Percentiles rank a stretch among this genome's conserved stretches.
Evolutionary conservation across 257 asterid genomes (phyloP).

Genomic region (Penstemon davidsonii): DNA sequence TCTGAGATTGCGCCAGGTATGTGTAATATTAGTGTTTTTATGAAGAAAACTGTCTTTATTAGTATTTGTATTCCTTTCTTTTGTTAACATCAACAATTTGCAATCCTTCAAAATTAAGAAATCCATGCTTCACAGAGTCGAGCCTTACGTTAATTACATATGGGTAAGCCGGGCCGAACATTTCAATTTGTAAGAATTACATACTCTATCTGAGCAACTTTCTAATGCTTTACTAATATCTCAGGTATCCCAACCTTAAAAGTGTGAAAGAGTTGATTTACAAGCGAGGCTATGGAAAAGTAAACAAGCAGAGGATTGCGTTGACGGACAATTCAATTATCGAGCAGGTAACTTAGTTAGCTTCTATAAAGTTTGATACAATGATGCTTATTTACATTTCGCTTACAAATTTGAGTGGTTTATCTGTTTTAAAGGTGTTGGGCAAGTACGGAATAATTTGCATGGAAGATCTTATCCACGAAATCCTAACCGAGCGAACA

Average conservation of each 20-base stretch:
- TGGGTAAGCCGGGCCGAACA: conserved; percentile 34
- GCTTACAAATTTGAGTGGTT: not conserved
- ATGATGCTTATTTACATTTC: not conserved
- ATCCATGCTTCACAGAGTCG: conserved; percentile 64
- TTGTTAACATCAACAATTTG: too few relatives aligned
- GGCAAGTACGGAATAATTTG: conserved; percentile 55
- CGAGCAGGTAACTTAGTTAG: conserved; percentile 40
- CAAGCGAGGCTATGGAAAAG: conserved; percentile 57
- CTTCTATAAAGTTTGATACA: not conserved
- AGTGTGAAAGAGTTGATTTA: conserved; percentile 53
- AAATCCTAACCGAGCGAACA: conserved; percentile 58
- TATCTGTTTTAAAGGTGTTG: conserved; percentile 41
- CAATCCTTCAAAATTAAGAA: too few relatives aligned
- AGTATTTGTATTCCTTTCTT: too few relatives aligned
- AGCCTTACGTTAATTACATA: conserved; percentile 55
- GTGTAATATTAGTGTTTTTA: too few relatives aligned
- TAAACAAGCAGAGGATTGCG: conserved; percentile 50
- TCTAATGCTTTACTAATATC: not conserved
- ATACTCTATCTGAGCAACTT: not conserved
- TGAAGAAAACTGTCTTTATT: too few relatives aligned
- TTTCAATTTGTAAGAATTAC: not conserved
- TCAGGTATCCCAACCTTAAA: conserved; percentile 54
- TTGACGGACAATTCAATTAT: conserved; percentile 52
- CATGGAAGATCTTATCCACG: conserved; percentile 57
- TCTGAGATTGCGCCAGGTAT: too few relatives aligned